Base-by-base conservation (phyloP, 345 rosid species). In the Corchorus capsularis region DNA sequence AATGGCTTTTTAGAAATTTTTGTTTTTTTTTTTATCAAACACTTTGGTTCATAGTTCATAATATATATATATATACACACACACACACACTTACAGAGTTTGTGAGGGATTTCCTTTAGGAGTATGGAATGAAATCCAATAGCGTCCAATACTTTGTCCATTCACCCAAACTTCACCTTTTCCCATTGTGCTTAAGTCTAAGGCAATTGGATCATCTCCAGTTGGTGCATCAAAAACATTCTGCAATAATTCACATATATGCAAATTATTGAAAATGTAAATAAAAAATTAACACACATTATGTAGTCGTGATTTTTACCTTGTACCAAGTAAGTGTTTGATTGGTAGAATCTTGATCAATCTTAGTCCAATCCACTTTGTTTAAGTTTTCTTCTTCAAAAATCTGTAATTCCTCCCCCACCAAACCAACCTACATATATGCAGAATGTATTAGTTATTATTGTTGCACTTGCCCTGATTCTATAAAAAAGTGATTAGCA, bases 91-190 rank as follows among this genome's bases (percentile, higher is more conserved):
- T 37, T 87, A 91, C 97, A 88, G 49, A 57, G 83, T 65, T 61
- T 94, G 95, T 5, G 98, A 94, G 75, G 98, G 87, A 53, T 47
- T 71, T 66, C 97, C 93, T 47, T 80, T 43, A 9, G 90, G 54
- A 41, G 94, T 90, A 27, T 35, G 88, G 68, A 89, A 93, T 7
- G 97, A 93, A 37, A 89, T 88, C 98, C 98, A 93, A 64, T 84
- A 91, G 45, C 98, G 93, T 63, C 98, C 95, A 39, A 94, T 90
- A 68, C 98, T 93, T 69, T 83, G 86, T 61, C 92, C 95, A 73
- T 94, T 94, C 69, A 94, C 89, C 95, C 95, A 93, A 41, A 84
- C 86, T 82, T 91, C 90, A 43, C 98, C 98, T 86, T 94, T 94
- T 16, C 96, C 94, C 98, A 94, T 94, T 63, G 87, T 79, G 34